Conservation (phyloP, 2,329 filamentous ascomycete species). For the Acephala macrosclerotiorum region DNA sequence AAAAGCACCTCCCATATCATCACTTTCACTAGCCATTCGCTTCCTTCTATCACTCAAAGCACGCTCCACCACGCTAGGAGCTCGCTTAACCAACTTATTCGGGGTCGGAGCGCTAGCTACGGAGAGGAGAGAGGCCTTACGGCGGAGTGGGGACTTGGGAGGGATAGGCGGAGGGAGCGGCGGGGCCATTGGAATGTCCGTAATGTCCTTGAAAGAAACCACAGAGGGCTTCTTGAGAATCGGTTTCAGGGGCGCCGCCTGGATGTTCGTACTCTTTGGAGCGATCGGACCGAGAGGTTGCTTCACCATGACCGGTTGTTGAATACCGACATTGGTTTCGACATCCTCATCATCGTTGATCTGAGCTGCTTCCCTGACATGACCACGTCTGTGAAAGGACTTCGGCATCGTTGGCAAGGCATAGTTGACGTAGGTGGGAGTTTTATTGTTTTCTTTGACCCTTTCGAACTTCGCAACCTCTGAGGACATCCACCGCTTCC, state of each 20-base stretch:
- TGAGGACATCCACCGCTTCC: slow-evolving; percentile 62
- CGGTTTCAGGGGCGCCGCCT: slow-evolving; percentile 33
- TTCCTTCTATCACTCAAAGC: slow-evolving; percentile 59
- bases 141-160: slow-evolving; percentile 32
- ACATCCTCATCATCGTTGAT: slow-evolving; percentile 49
- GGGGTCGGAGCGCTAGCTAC: slow-evolving; percentile 24
- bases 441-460: slow-evolving; percentile 34
- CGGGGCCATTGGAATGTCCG: slow-evolving; percentile 28
- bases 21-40: slow-evolving; percentile 50
- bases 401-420: slow-evolving; percentile 41
- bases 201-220: slow-evolving; percentile 34
- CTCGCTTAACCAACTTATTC: too few relatives aligned
- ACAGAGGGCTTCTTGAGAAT: slow-evolving; percentile 41
- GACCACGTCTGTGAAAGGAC: slow-evolving; percentile 44
- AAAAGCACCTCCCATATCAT: slow-evolving; percentile 40
- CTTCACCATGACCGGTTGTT: slow-evolving; percentile 21
- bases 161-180: slow-evolving; percentile 35
- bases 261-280: slow-evolving; percentile 30
- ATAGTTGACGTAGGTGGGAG: slow-evolving; percentile 35
- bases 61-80: slow-evolving; percentile 54
- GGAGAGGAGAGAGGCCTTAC: slow-evolving; percentile 34
- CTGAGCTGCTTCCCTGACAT: slow-evolving; percentile 59
- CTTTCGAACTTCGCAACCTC: slow-evolving; percentile 57
- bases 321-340: slow-evolving; percentile 16
- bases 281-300: slow-evolving; percentile 38